These are phyloP conservation scores for Xylaria scruposa DNA, from an alignment of 495 filamentous ascomycete species.

Conservation along the genomic window DNA sequence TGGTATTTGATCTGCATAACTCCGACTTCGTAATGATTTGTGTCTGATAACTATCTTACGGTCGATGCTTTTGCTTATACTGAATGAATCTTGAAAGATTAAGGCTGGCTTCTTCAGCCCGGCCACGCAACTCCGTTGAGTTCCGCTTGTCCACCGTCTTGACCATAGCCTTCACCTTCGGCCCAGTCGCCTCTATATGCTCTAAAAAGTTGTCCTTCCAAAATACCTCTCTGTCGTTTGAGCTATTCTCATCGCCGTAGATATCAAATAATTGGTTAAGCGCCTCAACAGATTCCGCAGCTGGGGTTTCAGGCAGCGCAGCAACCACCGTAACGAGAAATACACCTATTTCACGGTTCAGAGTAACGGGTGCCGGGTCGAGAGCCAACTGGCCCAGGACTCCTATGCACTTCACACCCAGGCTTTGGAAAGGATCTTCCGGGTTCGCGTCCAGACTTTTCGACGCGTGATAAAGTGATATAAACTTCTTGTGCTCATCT, in stretches of 20 bases:
- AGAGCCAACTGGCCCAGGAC: slow-evolving; percentile 64
- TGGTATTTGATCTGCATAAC: slow-evolving; percentile 6
- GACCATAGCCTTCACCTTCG: slow-evolving; percentile 57
- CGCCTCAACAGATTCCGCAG: slow-evolving; percentile 61
- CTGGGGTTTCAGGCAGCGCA: slow-evolving; percentile 49
- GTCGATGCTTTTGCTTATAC: slow-evolving; percentile 62
- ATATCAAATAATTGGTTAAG: slow-evolving; percentile 68
- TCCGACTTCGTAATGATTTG: background rate
- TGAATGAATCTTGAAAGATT: slow-evolving; percentile 64
- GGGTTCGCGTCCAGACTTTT: slow-evolving; percentile 39
- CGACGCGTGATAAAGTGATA: slow-evolving; percentile 64
- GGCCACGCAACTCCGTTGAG: slow-evolving; percentile 55
- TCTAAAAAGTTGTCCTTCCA: slow-evolving; percentile 64
- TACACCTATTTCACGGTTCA: slow-evolving; percentile 63
- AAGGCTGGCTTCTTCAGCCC: slow-evolving; percentile 62
- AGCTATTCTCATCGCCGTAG: slow-evolving; percentile 62
- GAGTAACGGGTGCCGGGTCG: slow-evolving; percentile 47
- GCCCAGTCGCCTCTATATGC: slow-evolving; percentile 59
- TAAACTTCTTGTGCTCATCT: slow-evolving; percentile 63
- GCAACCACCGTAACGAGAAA: slow-evolving; percentile 62
- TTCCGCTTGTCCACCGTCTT: slow-evolving; percentile 64
- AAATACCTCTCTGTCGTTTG: slow-evolving; percentile 65
- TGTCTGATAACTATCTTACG: slow-evolving; percentile 12
- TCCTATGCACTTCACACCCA: slow-evolving; percentile 67
- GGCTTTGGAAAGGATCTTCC: slow-evolving; percentile 56